A percentile compares a stretch with the other conserved stretches of the same genome.
Conservation (phyloP, 2,329 filamentous ascomycete genomes). For the Mycocentrospora acerina region DNA sequence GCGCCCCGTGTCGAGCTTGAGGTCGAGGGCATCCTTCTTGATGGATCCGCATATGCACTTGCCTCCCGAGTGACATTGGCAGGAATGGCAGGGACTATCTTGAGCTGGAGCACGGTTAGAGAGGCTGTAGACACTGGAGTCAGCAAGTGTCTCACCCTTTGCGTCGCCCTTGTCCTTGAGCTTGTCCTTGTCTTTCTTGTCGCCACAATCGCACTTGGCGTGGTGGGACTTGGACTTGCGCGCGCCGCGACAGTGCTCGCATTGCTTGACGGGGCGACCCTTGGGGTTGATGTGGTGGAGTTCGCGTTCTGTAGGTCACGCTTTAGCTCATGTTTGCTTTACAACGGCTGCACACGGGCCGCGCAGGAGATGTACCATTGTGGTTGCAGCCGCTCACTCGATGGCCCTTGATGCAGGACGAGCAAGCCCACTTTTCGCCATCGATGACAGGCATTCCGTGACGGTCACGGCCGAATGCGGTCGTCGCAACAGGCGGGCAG, state of each 20-base stretch:
- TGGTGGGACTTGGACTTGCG: constrained; percentile 95
- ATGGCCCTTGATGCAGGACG: constrained; percentile 96
- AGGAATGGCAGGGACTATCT: constrained; percentile 49
- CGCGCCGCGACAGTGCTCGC: constrained; percentile 91
- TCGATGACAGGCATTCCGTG: constrained; percentile 53
- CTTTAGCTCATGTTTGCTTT: constrained; percentile 18
- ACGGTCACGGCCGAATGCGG: constrained; percentile 34
- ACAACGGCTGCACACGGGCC: constrained; percentile 21
- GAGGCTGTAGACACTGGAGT: constrained; percentile 26
- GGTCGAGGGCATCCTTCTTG: constrained; percentile 58
- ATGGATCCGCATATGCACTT: constrained; percentile 60
- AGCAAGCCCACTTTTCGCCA: constrained; percentile 97
- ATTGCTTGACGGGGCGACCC: constrained; percentile 95
- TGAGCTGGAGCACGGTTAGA: constrained; percentile 38
- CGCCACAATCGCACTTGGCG: constrained; percentile 94
- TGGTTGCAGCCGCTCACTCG: constrained; percentile 99
- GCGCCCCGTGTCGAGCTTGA: constrained; percentile 47
- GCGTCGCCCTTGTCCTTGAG: constrained; percentile 49
- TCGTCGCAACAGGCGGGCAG: constrained; percentile 32
- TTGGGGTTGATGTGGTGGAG: constrained; percentile 97
- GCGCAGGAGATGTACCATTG: constrained; percentile 62
- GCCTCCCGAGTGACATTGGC: constrained; percentile 59
- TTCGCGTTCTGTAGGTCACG: constrained; percentile 68
- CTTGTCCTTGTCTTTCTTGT: constrained; percentile 71
- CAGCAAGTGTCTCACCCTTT: constrained; percentile 41